phyloP scores from a whole-genome alignment of 164 flowering plant species.

The Aristolochia fimbriata region DNA sequence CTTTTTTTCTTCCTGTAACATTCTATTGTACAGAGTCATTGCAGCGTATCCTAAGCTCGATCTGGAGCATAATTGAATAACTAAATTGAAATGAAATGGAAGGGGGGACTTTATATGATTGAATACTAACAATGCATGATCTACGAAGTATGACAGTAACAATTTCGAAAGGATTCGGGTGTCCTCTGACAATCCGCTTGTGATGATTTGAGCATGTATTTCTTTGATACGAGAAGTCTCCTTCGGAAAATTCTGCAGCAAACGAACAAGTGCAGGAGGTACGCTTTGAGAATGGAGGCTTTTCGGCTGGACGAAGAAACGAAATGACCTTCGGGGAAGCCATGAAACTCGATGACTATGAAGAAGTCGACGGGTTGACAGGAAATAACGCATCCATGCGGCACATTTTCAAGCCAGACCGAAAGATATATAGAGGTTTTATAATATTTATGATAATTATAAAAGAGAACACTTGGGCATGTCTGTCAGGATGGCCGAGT shows the following conservation, averaged over 20 bases:
- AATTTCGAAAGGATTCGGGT: not conserved
- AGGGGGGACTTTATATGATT: not conserved
- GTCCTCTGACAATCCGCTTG: not conserved
- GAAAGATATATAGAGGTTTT: too few species aligned
- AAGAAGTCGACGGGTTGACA: too few species aligned
- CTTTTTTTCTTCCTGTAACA: not conserved
- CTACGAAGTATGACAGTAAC: not conserved
- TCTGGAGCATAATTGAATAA: not conserved
- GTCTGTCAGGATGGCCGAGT: slow-evolving; percentile 95
- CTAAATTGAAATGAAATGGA: not conserved
- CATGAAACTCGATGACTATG: not conserved
- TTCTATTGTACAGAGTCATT: not conserved
- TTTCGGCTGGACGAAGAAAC: not conserved
- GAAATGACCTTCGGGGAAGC: not conserved
- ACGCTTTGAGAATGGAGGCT: not conserved
- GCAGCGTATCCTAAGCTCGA: not conserved
- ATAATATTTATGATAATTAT: too few species aligned
- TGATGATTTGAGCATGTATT: not conserved
- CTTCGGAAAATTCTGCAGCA: slow-evolving; percentile 1
- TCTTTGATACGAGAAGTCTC: not conserved
- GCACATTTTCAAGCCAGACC: too few species aligned
- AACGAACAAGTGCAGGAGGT: not conserved
- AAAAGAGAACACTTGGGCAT: too few species aligned
- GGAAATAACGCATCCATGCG: too few species aligned
- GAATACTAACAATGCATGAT: not conserved